Evolutionary conservation across 1,284 basidiomycete species (phyloP).

Genomic region (Malassezia nana): DNA sequence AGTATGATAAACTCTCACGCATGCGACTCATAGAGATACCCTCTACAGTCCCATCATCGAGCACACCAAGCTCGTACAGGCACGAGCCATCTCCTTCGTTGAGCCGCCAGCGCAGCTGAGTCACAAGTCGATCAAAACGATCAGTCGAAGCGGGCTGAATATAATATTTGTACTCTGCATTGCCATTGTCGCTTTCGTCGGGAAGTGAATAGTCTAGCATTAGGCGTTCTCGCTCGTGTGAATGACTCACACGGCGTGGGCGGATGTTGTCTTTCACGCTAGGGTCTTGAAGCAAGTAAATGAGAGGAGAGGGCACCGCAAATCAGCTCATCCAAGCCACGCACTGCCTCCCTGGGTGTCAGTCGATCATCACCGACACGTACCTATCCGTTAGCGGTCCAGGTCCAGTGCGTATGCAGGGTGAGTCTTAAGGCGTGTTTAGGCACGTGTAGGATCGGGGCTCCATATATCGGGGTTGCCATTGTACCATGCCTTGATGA

Average conservation of each 20-base stretch:
- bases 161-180: slow-evolving; percentile 48
- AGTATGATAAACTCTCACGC: slow-evolving; percentile 32
- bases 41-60: slow-evolving; percentile 43
- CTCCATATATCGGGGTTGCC: neutral
- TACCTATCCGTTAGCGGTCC: neutral
- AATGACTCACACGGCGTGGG: neutral
- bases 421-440: neutral
- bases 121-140: slow-evolving; percentile 44
- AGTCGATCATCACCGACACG: neutral
- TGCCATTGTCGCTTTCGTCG: slow-evolving; percentile 41
- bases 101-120: slow-evolving; percentile 47
- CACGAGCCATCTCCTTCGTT: slow-evolving; percentile 41
- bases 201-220: slow-evolving; percentile 16
- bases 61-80: slow-evolving; percentile 45
- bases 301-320: too few species aligned
- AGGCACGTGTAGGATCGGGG: neutral
- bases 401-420: neutral
- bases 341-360: too few species aligned
- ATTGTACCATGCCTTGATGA: neutral
- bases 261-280: neutral
- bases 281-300: neutral
- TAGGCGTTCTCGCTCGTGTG: neutral
- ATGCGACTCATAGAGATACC: slow-evolving; percentile 35
- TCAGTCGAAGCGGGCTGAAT: slow-evolving; percentile 36
- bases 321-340: too few species aligned